These are phyloP conservation scores for Backusella tarrabulga DNA, from an alignment of 192 early-diverging fungal genomes.

Conservation along the genomic window DNA sequence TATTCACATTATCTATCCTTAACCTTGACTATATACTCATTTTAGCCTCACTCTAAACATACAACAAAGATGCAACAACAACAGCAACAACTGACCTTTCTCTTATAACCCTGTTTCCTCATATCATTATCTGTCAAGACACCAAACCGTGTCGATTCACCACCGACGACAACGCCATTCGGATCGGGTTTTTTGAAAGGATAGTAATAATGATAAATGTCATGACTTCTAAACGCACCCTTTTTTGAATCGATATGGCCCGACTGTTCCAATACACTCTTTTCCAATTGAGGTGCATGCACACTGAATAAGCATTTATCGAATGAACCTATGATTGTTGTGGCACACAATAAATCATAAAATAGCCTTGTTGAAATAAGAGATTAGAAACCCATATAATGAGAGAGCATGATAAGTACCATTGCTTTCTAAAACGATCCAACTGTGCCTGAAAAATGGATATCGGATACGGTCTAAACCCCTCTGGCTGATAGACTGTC, in stretches of 20 bases:
- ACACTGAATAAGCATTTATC: slow-evolving; percentile 95
- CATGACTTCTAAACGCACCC: slow-evolving; percentile 29
- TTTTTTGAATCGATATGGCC: slow-evolving; percentile 29
- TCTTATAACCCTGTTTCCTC: slow-evolving; percentile 36
- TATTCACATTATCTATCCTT: slow-evolving; percentile 85
- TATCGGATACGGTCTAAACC: slow-evolving; percentile 84
- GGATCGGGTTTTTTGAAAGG: slow-evolving; percentile 27
- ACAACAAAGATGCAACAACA: not conserved
- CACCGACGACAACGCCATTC: slow-evolving; percentile 39
- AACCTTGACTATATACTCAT: slow-evolving; percentile 53
- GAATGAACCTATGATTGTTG: slow-evolving; percentile 87
- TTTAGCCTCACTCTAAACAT: not conserved
- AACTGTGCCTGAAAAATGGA: slow-evolving; percentile 86
- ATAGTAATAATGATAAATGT: slow-evolving; percentile 38
- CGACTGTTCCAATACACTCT: slow-evolving; percentile 39
- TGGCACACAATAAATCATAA: slow-evolving; percentile 87
- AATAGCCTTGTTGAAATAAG: slow-evolving; percentile 44
- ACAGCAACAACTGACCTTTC: slow-evolving; percentile 42
- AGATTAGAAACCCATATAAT: too few species aligned
- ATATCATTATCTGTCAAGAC: slow-evolving; percentile 35
- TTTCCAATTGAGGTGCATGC: slow-evolving; percentile 77
- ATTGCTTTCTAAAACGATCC: slow-evolving; percentile 84
- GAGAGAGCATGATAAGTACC: slow-evolving; percentile 35
- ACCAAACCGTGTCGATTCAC: slow-evolving; percentile 27
- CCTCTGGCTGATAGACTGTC: slow-evolving; percentile 78